Base-by-base conservation (phyloP, 805 yeast genomes). In the Lachancea lanzarotensis region DNA sequence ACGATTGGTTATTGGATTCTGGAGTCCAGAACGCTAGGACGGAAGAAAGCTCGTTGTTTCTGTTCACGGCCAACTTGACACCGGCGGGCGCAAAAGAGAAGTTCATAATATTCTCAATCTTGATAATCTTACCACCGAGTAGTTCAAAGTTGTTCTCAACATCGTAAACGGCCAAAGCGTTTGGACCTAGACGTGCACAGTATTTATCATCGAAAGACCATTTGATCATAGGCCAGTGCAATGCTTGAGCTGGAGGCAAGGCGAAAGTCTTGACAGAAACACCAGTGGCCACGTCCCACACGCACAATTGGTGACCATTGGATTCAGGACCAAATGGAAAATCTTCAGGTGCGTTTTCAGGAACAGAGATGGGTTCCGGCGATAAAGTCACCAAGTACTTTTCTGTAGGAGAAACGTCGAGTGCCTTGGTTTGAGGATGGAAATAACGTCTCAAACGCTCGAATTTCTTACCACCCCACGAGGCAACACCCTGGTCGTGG, bases 1-100 rank as follows among this genome's bases (percentile, higher is more conserved):
- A 97, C 37, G 96, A 84, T 72, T 90, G 96, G 68, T 93, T 91
- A 51, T 75, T 67, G 43, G 81, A 71, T 71, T 93, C 99, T 45
- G 99, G 99, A 38, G 96, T 89, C 98, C 98, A 93, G 72, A 83
- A 93, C 27, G 95, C 81, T 54, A 93, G 74, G 30, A 89, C 70
- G 56, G 82, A 82, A 45, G 81, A 81, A 43, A 75, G 75, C 35
- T 72, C 74, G 46, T 74, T 78, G 47, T 70, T 74, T 54, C 71
- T 76, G 44, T 78, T 68, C 47, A 75, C 77, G 37, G 79, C 76
- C 45, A 86, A 73, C 55, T 76, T 72, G 42, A 88, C 85, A 54
- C 86, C 84, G 19, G 88, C 82, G 49, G 99, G 98, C 22, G 97
- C 89, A 78, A 91, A 93, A 65, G 88, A 95, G 60, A 93, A 93